Percentiles rank a stretch among this genome's conserved stretches.
phyloP scores from a whole-genome alignment of 768 basidiomycete genomes.

The Pisolithus marmoratus region DNA sequence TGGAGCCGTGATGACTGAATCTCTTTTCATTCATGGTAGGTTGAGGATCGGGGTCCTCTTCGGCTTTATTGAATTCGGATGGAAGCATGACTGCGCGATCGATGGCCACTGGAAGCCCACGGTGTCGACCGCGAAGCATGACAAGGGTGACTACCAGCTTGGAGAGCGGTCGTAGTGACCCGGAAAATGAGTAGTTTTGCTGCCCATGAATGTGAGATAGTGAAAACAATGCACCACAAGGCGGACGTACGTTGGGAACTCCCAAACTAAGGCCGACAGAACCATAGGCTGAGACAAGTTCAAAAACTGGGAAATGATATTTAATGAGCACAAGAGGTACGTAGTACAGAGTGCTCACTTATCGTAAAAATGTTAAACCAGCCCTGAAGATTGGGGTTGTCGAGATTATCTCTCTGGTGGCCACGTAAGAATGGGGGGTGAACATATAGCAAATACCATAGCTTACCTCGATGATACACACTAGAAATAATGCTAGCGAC shows the following conservation, averaged over 20 bases:
- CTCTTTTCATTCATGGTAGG: constrained; percentile 8
- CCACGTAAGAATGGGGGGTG: background rate
- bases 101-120: constrained; percentile 82
- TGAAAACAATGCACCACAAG: background rate
- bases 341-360: constrained; percentile 36
- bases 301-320: constrained; percentile 54
- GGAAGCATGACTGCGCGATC: constrained; percentile 85
- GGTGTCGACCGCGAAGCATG: constrained; percentile 92
- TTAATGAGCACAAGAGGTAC: background rate
- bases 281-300: constrained; percentile 84
- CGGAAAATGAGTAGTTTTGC: constrained; percentile 79
- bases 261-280: constrained; percentile 89
- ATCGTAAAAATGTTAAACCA: constrained; percentile 88
- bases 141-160: constrained; percentile 84
- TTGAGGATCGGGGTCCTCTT: constrained; percentile 10
- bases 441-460: background rate
- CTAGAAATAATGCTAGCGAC: constrained; percentile 70
- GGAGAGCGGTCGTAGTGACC: constrained; percentile 71
- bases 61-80: constrained; percentile 44
- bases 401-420: constrained; percentile 53
- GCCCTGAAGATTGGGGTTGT: constrained; percentile 41
- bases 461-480: constrained; percentile 90
- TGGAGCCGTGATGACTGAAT: constrained; percentile 2
- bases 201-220: constrained; percentile 24
- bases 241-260: constrained; percentile 58